Evolutionary conservation across 2,329 filamentous ascomycete species (phyloP).

Genomic region (Cladosporium sp.): DNA sequence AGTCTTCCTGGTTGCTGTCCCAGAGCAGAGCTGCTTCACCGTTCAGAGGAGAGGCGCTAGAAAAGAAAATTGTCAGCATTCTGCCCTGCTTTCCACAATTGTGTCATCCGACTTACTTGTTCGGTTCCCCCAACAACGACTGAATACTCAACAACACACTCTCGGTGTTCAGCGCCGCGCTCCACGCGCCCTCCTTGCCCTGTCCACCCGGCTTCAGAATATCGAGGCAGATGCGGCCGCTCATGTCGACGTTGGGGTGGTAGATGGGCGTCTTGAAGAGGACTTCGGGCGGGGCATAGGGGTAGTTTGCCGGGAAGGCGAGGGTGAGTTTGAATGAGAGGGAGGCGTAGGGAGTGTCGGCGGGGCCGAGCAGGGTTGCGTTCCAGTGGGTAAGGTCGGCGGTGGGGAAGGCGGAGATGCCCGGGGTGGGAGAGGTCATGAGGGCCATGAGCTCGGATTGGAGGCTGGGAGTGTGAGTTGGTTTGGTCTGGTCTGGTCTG

Average conservation of each 20-base stretch:
- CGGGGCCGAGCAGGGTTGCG: constrained; percentile 88
- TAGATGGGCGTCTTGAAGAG: constrained; percentile 99
- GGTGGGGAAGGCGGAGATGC: constrained; percentile 91
- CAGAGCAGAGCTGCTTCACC: constrained; percentile 95
- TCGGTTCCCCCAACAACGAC: constrained; percentile 92
- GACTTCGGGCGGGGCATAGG: constrained; percentile 86
- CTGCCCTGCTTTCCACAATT: neutral
- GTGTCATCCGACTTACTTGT: constrained; percentile 68
- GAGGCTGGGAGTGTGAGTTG: constrained; percentile 59
- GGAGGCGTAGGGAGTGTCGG: constrained; percentile 85
- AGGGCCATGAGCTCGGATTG: constrained; percentile 98
- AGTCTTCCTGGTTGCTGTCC: constrained; percentile 85
- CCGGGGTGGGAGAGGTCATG: constrained; percentile 92
- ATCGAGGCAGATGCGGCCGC: constrained; percentile 92
- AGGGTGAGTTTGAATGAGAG: constrained; percentile 92
- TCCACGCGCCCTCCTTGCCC: constrained; percentile 78
- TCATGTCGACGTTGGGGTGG: constrained; percentile 98
- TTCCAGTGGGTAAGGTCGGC: constrained; percentile 92
- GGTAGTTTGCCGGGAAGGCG: constrained; percentile 88
- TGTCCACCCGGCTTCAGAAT: constrained; percentile 70
- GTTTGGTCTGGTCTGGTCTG: neutral
- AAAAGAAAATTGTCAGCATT: neutral
- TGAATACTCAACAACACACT: constrained; percentile 91
- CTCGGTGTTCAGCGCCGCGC: constrained; percentile 93
- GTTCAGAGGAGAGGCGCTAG: constrained; percentile 87